Evolutionary conservation across 192 early-diverging fungal genomes (phyloP), one percentile per base, ranked within the genome.

Genomic region (Linnemannia hyalina): DNA sequence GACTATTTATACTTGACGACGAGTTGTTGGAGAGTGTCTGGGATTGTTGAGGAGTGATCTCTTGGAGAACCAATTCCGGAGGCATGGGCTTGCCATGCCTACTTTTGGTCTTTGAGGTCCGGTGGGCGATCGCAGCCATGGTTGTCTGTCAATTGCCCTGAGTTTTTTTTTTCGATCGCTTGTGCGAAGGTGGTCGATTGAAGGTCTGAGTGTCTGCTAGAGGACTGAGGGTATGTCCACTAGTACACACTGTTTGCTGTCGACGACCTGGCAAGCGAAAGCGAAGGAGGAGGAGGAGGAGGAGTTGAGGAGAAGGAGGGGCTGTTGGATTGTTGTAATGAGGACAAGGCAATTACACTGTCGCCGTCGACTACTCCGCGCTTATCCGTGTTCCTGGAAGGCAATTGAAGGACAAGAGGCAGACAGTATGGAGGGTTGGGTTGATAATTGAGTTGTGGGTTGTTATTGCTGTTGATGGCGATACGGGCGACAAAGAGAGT

Each of bases 21-120:
- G 82, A 83, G 40, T 74, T 85, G 69, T 74, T 77, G 65, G 84
- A 86, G 22, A 86, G 55, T 22, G 74, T 85, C 26, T 73, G 69
- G n/a, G 77, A 80, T 35, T 75, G 68, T 42, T 70, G 57, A 7
- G 47, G 75, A 10, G 65, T 79, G 13, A 46, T 49, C 22, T 81
- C 75, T 40, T 76, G 78, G 11, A 83, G 46, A 29, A 65, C n/a
- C 29, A 83, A 76, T 10, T 74, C 81, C 68, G 81, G 81, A 74
- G 81, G 77, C 4, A 77, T 75, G 11, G 70, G 78, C 54, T 36
- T 47, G 16, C 42, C 55, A 9, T 78, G 29, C 26, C 72, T 78
- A 23, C 70, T 70, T 60, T 69, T 78, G 77, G 70, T 80, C 70
- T 71, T 57, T 47, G 83, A 68, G 54, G 69, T 38, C 57, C 70